A percentile compares a stretch with the other conserved stretches of the same genome.
Conservation (phyloP, 1,284 basidiomycete species). For the Gomphus sp. region DNA sequence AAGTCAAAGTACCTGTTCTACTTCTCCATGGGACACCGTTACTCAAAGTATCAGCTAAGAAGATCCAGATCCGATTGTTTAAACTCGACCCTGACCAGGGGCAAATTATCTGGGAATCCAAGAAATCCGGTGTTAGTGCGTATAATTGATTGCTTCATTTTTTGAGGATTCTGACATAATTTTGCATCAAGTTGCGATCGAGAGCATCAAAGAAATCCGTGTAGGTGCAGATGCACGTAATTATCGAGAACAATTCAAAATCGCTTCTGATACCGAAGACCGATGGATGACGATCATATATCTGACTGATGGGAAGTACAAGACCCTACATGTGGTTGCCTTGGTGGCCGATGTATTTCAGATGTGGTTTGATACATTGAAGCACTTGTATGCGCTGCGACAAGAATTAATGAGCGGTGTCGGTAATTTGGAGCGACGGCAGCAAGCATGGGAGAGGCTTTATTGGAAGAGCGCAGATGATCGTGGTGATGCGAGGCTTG, state of each 20-base stretch:
- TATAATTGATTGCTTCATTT: slow-evolving; percentile 16
- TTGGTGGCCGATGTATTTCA: slow-evolving; percentile 59
- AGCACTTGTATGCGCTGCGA: slow-evolving; percentile 50
- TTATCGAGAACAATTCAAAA: slow-evolving; percentile 71
- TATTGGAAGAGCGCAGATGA: slow-evolving; percentile 72
- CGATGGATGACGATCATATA: slow-evolving; percentile 78
- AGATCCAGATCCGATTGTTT: slow-evolving; percentile 69
- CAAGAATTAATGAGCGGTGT: slow-evolving; percentile 61
- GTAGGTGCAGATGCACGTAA: slow-evolving; percentile 68
- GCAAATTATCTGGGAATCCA: slow-evolving; percentile 79
- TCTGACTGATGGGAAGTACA: slow-evolving; percentile 73
- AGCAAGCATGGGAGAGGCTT: slow-evolving; percentile 73
- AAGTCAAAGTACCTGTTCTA: slow-evolving; percentile 36
- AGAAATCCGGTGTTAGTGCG: slow-evolving; percentile 67
- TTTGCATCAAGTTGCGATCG: slow-evolving; percentile 57
- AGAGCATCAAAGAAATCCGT: slow-evolving; percentile 87
- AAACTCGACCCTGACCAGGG: slow-evolving; percentile 73
- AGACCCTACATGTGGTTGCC: slow-evolving; percentile 86
- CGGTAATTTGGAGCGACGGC: slow-evolving; percentile 53
- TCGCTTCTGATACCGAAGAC: slow-evolving; percentile 49
- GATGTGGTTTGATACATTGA: slow-evolving; percentile 58
- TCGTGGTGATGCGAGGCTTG: slow-evolving; percentile 53
- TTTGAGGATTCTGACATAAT: slow-evolving; percentile 3
- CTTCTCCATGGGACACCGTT: slow-evolving; percentile 62
- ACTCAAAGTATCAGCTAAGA: slow-evolving; percentile 85